These are phyloP conservation scores for Dimocarpus longan DNA, from an alignment of 345 rosid species.

Conservation along the genomic window DNA sequence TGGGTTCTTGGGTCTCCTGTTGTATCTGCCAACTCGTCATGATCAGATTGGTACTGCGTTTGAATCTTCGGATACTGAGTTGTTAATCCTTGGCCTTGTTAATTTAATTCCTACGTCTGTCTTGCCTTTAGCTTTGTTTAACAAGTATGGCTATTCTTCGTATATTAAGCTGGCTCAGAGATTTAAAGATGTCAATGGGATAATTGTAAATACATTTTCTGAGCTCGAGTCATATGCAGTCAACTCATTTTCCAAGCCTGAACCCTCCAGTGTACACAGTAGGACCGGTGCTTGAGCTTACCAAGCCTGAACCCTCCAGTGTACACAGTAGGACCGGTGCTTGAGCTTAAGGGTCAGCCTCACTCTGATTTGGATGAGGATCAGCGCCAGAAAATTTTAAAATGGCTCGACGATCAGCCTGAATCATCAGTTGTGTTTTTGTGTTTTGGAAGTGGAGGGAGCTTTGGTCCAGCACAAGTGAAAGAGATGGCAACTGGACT, in stretches of 20 bases:
- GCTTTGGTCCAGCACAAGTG: constrained; percentile 31
- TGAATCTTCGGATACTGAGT: constrained; percentile 28
- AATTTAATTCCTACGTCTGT: constrained; percentile 38
- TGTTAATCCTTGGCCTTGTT: constrained; percentile 32
- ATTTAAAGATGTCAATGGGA: constrained; percentile 39
- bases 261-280: constrained; percentile 43
- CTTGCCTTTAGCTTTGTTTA: constrained; percentile 37
- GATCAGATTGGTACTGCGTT: constrained; percentile 16
- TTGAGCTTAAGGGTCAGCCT: constrained; percentile 31
- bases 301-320: constrained; percentile 37
- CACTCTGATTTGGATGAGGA: constrained; percentile 23
- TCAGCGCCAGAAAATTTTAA: constrained; percentile 23
- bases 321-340: constrained; percentile 45
- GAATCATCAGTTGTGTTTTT: constrained; percentile 48
- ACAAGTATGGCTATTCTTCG: constrained; percentile 36
- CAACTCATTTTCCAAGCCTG: constrained; percentile 28
- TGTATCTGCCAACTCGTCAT: constrained; percentile 38
- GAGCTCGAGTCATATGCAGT: constrained; percentile 42
- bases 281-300: too few species aligned
- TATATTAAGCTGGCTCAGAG: constrained; percentile 39
- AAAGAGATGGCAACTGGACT: constrained; percentile 49
- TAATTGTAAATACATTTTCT: constrained; percentile 44
- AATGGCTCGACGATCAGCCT: constrained; percentile 55
- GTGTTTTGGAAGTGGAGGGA: constrained; percentile 55
- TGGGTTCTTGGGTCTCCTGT: constrained; percentile 39